Evolutionary conservation across 805 yeast genomes (phyloP).

Genomic region (Cyberlindnera euphorbiiphila): DNA sequence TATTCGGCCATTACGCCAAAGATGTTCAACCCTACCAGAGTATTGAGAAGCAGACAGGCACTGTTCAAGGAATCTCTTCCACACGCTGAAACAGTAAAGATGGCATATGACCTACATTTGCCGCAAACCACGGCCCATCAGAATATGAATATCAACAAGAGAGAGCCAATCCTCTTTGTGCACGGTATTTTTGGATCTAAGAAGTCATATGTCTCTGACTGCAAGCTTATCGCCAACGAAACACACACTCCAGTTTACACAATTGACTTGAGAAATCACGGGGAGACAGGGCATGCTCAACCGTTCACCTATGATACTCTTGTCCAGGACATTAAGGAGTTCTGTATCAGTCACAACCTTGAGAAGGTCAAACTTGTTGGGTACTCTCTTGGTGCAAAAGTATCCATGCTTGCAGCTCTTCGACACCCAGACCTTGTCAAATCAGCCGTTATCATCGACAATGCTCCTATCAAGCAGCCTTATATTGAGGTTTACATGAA

Average conservation of each 20-base stretch:
- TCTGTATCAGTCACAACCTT: slow-evolving; percentile 31
- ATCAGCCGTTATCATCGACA: slow-evolving; percentile 45
- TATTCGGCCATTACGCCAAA: too few relatives aligned
- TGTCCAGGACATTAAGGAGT: slow-evolving; percentile 40
- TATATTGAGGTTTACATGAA: slow-evolving; percentile 35
- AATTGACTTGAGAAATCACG: slow-evolving; percentile 49
- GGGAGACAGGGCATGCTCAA: slow-evolving; percentile 39
- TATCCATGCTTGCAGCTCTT: slow-evolving; percentile 44
- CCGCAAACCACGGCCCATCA: slow-evolving; percentile 25
- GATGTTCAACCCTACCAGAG: slow-evolving; percentile 23
- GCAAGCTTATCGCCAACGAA: slow-evolving; percentile 32
- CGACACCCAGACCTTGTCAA: slow-evolving; percentile 37
- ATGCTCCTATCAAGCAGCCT: slow-evolving; percentile 39
- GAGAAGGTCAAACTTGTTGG: slow-evolving; percentile 35
- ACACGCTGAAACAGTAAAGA: slow-evolving; percentile 54
- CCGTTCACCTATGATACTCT: slow-evolving; percentile 42
- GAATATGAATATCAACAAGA: slow-evolving; percentile 21
- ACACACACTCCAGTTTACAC: slow-evolving; percentile 37
- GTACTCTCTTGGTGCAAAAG: slow-evolving; percentile 53
- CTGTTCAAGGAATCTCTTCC: slow-evolving; percentile 50
- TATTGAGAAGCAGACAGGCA: slow-evolving; percentile 73
- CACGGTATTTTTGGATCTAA: slow-evolving; percentile 51
- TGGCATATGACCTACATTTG: slow-evolving; percentile 30
- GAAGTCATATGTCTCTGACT: slow-evolving; percentile 38
- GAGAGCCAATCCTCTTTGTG: slow-evolving; percentile 38